These are phyloP conservation scores for Arachis hypogaea DNA, from an alignment of 306 rosid species.

Conservation along the genomic window DNA sequence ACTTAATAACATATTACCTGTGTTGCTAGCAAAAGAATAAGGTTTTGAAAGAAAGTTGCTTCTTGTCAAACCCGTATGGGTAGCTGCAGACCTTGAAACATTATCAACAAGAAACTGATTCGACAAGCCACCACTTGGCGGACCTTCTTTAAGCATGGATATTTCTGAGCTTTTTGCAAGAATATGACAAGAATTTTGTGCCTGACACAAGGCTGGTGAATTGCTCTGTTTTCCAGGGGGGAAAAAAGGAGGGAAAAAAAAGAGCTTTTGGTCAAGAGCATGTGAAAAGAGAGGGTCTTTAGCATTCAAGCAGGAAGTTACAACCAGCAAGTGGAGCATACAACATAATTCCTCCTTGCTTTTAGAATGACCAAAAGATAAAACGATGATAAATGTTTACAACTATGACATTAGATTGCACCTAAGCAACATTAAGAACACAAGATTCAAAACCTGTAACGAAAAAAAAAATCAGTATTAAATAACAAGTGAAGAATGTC, in stretches of 20 bases:
- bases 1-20: constrained; percentile 56
- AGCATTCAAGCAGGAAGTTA: constrained; percentile 27
- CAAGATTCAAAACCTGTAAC: constrained; percentile 9
- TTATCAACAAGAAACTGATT: constrained; percentile 66
- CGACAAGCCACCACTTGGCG: constrained; percentile 53
- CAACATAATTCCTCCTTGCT: constrained; percentile 6
- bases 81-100: constrained; percentile 63
- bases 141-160: constrained; percentile 50
- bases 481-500: constrained; percentile 29
- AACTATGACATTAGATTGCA: constrained; percentile 10
- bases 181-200: constrained; percentile 52
- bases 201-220: constrained; percentile 40
- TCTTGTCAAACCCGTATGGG: constrained; percentile 65
- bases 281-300: background rate
- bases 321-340: constrained; percentile 11
- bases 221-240: constrained; percentile 56
- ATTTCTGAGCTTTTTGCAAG: constrained; percentile 59
- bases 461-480: constrained; percentile 11
- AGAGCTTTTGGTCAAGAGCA: constrained; percentile 39
- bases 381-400: constrained; percentile 1
- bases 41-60: constrained; percentile 63
- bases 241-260: background rate
- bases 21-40: constrained; percentile 62
- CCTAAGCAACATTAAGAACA: background rate
- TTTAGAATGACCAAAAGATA: constrained; percentile 1